Evolutionary conservation across 1,284 basidiomycete genomes (phyloP), one percentile per base, ranked within the genome.

Genomic region (Trichosporon sp.): DNA sequence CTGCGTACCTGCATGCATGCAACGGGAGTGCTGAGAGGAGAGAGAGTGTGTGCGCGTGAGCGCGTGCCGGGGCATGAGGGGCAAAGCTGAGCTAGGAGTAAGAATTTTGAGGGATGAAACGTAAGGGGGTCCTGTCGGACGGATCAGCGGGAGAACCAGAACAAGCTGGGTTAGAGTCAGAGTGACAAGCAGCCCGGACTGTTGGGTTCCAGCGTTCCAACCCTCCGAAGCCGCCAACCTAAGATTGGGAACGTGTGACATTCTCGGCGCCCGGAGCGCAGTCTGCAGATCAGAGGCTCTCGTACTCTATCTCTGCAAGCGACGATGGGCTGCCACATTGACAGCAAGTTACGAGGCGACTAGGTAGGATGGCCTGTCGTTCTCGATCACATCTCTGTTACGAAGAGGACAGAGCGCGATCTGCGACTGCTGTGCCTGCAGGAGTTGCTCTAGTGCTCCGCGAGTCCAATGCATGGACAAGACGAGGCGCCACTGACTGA

Each of bases 181-280:
- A 37, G 35, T 37, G 35, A 46, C 43, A 46, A 7, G 43, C 26
- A 26, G 26, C 26, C 26, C 26, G 26, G 26, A 26, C 26, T 46
- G 51, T 54, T 54, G 51, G 51, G 51, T 54, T 54, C 51, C 51
- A 54, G 51, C 51, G 51, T 54, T 54, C 51, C 51, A 54, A 5
- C 21, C 1, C 51, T 26, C 51, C 21, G 19, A 26, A 19, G 7
- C 51, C 5, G 16, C 26, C 43, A 46, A 46, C 43, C 43, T 46
- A n/a, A 14, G 35, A 4, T 5, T 26, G 11, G 16, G 11, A 46
- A 46, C 43, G 43, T 46, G 43, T 46, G 43, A 26, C 26, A 26
- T 26, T 40, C 43, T 46, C 43, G 43, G 43, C 43, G 43, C 43
- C 43, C 43, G 43, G 43, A 8, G 16, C 43, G 16, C 10, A 26